These are phyloP conservation scores for Lantana camara DNA, from an alignment of 257 asterid genomes.

Conservation along the genomic window DNA sequence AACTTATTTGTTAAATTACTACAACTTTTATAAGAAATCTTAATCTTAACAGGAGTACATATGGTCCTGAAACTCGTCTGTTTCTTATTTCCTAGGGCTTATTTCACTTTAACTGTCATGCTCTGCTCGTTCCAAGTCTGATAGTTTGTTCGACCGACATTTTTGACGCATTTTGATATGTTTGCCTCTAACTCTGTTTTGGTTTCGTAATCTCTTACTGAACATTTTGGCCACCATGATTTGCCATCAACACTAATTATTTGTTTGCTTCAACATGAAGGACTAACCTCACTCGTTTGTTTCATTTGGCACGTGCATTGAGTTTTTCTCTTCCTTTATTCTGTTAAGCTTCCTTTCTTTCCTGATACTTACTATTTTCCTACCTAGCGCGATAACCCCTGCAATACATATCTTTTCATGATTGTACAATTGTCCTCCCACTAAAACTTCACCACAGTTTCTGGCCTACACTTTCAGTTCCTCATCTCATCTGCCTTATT, in stretches of 20 bases:
- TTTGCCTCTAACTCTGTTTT: neutral
- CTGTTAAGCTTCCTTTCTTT: constrained; percentile 1
- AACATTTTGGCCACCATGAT: neutral
- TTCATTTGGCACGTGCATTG: neutral
- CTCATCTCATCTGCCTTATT: too few relatives aligned
- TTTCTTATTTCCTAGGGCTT: constrained; percentile 7
- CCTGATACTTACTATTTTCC: neutral
- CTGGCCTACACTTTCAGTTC: too few relatives aligned
- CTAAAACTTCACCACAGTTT: too few relatives aligned
- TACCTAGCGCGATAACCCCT: neutral
- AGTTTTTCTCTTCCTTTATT: neutral
- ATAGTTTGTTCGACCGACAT: neutral
- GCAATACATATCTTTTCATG: neutral
- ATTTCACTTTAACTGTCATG: neutral
- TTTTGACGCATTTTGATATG: neutral
- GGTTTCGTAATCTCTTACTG: neutral
- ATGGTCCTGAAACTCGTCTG: constrained; percentile 1
- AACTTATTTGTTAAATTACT: neutral
- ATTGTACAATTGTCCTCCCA: neutral
- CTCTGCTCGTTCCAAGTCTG: neutral
- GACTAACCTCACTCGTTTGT: neutral
- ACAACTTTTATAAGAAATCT: constrained; percentile 1
- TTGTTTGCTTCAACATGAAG: neutral
- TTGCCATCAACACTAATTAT: neutral
- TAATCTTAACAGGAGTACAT: neutral